phyloP scores from a whole-genome alignment of 2,329 filamentous ascomycete species.

The Ascochyta rabiei region DNA sequence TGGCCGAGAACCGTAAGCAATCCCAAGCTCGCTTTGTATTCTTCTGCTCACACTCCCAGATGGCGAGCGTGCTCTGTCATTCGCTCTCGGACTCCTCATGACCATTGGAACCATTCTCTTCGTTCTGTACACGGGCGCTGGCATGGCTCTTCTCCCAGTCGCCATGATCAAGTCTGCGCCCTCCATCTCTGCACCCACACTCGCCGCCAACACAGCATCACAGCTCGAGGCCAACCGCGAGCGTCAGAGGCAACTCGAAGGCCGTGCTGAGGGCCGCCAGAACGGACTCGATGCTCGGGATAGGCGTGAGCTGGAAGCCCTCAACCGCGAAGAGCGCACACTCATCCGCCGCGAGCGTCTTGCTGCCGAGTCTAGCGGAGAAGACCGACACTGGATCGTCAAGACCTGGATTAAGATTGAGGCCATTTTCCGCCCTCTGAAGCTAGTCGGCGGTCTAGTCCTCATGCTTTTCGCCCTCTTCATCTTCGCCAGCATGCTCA shows the following conservation, averaged over 20 bases:
- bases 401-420: conserved; percentile 79
- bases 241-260: conserved; percentile 87
- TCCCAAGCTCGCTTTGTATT: conserved; percentile 16
- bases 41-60: conserved; percentile 53
- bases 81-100: conserved; percentile 85
- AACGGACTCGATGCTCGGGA: conserved; percentile 83
- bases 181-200: conserved; percentile 78
- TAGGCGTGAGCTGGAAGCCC: conserved; percentile 81
- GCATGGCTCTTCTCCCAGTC: conserved; percentile 86
- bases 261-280: conserved; percentile 77
- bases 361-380: conserved; percentile 79
- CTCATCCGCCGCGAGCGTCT: conserved; percentile 87
- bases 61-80: conserved; percentile 90
- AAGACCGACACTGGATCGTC: conserved; percentile 76
- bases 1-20: conserved; percentile 76
- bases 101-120: conserved; percentile 87
- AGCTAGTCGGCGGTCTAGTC: conserved; percentile 82
- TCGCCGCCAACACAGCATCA: conserved; percentile 76
- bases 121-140: conserved; percentile 84
- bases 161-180: conserved; percentile 92
- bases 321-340: conserved; percentile 89
- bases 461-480: conserved; percentile 76
- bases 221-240: conserved; percentile 88
- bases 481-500: conserved; percentile 89
- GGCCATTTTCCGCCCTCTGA: conserved; percentile 83